Evolutionary conservation across 495 filamentous ascomycete species (phyloP).

Genomic region (Podospora fimiseda): DNA sequence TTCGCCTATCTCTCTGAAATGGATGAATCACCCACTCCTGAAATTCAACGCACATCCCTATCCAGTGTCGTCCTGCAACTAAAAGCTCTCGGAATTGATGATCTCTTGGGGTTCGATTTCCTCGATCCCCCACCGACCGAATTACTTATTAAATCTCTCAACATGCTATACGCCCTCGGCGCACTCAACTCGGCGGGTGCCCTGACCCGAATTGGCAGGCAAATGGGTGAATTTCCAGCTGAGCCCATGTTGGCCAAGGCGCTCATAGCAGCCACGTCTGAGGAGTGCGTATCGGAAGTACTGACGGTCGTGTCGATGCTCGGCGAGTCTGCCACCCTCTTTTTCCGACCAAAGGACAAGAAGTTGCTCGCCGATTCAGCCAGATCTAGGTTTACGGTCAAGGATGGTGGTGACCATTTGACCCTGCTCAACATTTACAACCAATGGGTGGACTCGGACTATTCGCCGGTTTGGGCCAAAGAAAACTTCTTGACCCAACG

Average conservation of each 20-base stretch:
- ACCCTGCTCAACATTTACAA: constrained; percentile 95
- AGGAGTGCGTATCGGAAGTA: constrained; percentile 90
- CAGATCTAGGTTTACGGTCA: constrained; percentile 83
- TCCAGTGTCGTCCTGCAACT: constrained; percentile 78
- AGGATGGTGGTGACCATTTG: constrained; percentile 87
- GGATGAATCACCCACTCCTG: constrained; percentile 86
- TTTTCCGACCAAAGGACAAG: constrained; percentile 96
- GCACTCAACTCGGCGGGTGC: constrained; percentile 86
- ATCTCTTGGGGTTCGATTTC: constrained; percentile 92
- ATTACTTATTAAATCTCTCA: constrained; percentile 82
- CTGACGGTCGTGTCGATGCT: constrained; percentile 94
- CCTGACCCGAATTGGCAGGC: constrained; percentile 83
- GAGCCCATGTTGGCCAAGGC: constrained; percentile 91
- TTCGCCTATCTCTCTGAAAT: constrained; percentile 93
- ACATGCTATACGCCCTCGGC: constrained; percentile 87
- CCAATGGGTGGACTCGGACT: constrained; percentile 93
- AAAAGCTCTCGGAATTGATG: constrained; percentile 88
- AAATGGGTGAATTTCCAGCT: constrained; percentile 96
- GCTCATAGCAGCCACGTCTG: constrained; percentile 80
- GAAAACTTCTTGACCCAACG: constrained; percentile 95
- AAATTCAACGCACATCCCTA: constrained; percentile 89
- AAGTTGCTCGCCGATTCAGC: constrained; percentile 93
- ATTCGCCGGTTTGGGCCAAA: constrained; percentile 77
- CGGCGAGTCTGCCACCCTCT: constrained; percentile 78
- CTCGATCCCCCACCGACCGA: constrained; percentile 92